Evolutionary conservation across 805 yeast genomes (phyloP), one percentile per base, ranked within the genome.

Genomic region (Suhomyces prunicola): DNA sequence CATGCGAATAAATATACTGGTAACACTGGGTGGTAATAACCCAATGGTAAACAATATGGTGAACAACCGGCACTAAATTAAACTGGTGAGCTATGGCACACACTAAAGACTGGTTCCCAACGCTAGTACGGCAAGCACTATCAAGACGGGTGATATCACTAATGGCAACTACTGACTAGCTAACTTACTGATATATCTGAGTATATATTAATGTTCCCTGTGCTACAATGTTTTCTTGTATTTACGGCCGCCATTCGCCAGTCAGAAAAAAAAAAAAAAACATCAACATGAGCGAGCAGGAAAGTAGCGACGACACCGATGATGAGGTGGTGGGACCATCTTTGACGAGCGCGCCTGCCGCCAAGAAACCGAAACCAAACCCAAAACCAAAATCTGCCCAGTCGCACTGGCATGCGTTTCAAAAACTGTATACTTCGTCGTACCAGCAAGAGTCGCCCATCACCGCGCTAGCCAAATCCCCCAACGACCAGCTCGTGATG

Each of bases 371-470:
- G 13, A 39, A 19, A 39, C 33, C n/a, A 2, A 29, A 29, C 33
- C n/a, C 6, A 2, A 29, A 29, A 29, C 33, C 33, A 29, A 29
- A 29, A 29, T 10, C 12, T 6, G 10, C 13, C n/a, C 19, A 17
- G 24, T 39, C 42, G 42, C 42, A 17, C 42, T 39, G 22, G 24
- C 24, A 39, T 17, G 15, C 42, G 24, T 39, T 39, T n/a, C 42
- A 17, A 19, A 39, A 19, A 9, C 24, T 19, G 42, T 39, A 39
- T 10, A 39, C 24, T 12, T 39, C 42, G 9, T 54, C 61, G 9
- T 63, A 59, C 46, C 44, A 47, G 41, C 52, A 50, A 27, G 61
- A 57, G 17, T 42, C 63, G 4, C 35, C n/a, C 6, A 49, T 60
- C 2, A 56, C 62, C 4, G 54, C 55, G 7, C 5, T 63, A 13